phyloP scores from a whole-genome alignment of 1,284 basidiomycete genomes.

The Psilocybe mexicana region DNA sequence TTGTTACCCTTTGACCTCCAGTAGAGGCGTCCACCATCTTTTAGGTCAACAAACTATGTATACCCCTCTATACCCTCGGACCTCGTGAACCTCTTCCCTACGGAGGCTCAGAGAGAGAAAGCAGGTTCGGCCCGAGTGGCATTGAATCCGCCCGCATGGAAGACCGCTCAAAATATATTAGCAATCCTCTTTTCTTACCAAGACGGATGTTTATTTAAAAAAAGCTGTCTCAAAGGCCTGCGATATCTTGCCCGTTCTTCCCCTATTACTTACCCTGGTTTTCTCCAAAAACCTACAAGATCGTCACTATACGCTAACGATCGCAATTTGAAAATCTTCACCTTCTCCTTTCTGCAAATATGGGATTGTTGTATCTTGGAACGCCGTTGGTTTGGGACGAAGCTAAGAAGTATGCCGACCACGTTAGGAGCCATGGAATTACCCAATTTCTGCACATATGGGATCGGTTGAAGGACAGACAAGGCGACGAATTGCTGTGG shows the following conservation, averaged over 20 bases:
- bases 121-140: constrained; percentile 22
- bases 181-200: constrained; percentile 31
- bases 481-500: constrained; percentile 96
- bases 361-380: constrained; percentile 95
- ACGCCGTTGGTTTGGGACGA: constrained; percentile 95
- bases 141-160: constrained; percentile 19
- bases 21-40: background rate
- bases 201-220: constrained; percentile 19
- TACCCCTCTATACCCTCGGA: background rate
- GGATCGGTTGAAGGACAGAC: constrained; percentile 88
- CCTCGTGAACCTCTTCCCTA: background rate
- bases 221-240: constrained; percentile 1
- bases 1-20: background rate
- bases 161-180: constrained; percentile 17
- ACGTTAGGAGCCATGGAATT: constrained; percentile 92
- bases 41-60: background rate
- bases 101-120: background rate
- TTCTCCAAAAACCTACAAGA: constrained; percentile 7
- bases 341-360: constrained; percentile 3
- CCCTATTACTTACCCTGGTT: constrained; percentile 8
- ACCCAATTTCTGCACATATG: constrained; percentile 94
- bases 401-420: constrained; percentile 84
- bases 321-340: background rate
- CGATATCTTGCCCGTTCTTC: background rate
- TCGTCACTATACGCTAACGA: background rate